Conservation (phyloP, 1,284 basidiomycete genomes). For the Leccinum colubrinum region DNA sequence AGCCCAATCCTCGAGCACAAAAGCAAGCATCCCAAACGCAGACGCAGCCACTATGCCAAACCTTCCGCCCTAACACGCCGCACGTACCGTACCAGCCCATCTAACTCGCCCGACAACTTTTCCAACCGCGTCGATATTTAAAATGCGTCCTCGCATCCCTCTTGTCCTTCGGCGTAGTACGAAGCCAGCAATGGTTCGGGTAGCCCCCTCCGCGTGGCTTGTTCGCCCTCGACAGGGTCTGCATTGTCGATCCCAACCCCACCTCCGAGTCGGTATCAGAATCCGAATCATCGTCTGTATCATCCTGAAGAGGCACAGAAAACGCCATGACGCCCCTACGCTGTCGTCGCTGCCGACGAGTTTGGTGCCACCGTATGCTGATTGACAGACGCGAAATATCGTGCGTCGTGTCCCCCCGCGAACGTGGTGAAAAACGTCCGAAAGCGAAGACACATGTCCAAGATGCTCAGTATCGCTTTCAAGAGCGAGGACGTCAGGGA, state of each 20-base stretch:
- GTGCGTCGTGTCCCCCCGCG: slow-evolving; percentile 53
- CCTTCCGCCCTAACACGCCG: slow-evolving; percentile 59
- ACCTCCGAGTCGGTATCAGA: slow-evolving; percentile 47
- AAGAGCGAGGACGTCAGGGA: slow-evolving; percentile 60
- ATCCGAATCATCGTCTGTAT: slow-evolving; percentile 45
- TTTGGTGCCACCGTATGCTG: slow-evolving; percentile 54
- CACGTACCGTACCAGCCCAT: slow-evolving; percentile 67
- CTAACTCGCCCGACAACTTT: slow-evolving; percentile 64
- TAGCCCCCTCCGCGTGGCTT: slow-evolving; percentile 24
- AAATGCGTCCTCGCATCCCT: slow-evolving; percentile 15
- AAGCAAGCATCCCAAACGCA: slow-evolving; percentile 71
- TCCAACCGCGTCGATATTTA: slow-evolving; percentile 46
- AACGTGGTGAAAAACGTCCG: slow-evolving; percentile 60
- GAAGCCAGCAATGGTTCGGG: slow-evolving; percentile 35
- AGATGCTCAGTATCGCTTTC: slow-evolving; percentile 61
- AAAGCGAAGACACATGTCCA: slow-evolving; percentile 74
- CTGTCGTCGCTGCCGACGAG: slow-evolving; percentile 51
- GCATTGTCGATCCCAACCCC: slow-evolving; percentile 17
- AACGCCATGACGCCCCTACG: slow-evolving; percentile 63
- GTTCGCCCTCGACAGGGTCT: background rate
- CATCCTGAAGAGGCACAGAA: slow-evolving; percentile 35
- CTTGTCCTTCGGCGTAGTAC: background rate
- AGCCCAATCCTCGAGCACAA: slow-evolving; percentile 83
- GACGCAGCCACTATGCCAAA: slow-evolving; percentile 54
- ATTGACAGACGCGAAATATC: slow-evolving; percentile 60